Base-by-base conservation (phyloP, 495 filamentous ascomycete species). In the Penicillium verhagenii region DNA sequence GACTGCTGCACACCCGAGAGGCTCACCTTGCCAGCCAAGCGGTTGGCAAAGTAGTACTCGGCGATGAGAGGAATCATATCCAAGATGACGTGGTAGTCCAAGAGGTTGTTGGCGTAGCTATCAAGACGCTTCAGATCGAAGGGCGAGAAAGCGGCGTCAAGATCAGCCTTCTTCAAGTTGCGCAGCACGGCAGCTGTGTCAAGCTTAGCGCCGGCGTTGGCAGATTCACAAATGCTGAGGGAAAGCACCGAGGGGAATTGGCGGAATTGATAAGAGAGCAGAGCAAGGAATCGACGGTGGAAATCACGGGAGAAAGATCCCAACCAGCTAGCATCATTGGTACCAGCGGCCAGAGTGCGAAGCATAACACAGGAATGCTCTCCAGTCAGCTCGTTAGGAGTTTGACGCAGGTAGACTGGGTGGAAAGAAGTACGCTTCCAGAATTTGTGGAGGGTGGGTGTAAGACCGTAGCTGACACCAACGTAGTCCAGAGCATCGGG, bases 281-380 rank as follows among this genome's bases (percentile, higher is more conserved):
- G 83, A 3, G 86, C 80, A 39, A 96, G 77, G 72, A 99, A 96
- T 25, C 95, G 85, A 51, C 82, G 83, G 58, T 97, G 93, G 81
- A 97, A 99, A 69, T 99, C 95, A 44, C 84, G 83, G 7, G 93
- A 79, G 63, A 92, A 99, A 8, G 91, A 91, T 31, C 88, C 89
- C 11, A 96, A 79, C 94, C 95, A 97, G 60, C 77, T 79, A 42
- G 75, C 78, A 58, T 96, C 91, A 42, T 79, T 81, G 39, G 75
- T 76, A 37, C 83, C 80, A 21, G 76, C 74, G 28, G 75, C 72
- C 21, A 85, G 75, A 5, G 89, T 86, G 48, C 90, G 85, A 28
- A 99, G 81, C 95, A 99, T 99, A 29, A 99, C 92, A 68, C 92
- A 96, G 0, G 93, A 92, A 63, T 99, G 93, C 74, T 99, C 95